Percentiles rank a stretch among this genome's conserved stretches.
These are phyloP conservation scores for Colletotrichum agaves DNA, from an alignment of 2,329 filamentous ascomycete species.

Conservation along the genomic window DNA sequence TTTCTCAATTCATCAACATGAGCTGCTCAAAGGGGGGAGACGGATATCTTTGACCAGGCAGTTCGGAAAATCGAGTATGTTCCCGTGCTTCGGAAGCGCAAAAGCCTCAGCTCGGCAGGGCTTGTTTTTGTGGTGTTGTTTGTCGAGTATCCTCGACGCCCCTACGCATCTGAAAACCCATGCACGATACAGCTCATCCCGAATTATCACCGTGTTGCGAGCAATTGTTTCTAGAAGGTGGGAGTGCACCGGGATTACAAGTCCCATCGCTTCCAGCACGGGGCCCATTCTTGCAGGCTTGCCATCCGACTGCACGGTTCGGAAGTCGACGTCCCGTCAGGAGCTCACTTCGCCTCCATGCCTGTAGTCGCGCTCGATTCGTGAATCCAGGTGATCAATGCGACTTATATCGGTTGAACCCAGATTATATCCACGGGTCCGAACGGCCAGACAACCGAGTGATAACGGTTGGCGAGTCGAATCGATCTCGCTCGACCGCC, in stretches of 20 bases:
- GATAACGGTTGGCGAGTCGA: constrained; percentile 10
- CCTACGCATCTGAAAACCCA: constrained; percentile 1
- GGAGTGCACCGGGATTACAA: constrained; percentile 4
- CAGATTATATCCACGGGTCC: constrained; percentile 1
- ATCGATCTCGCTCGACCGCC: constrained; percentile 20
- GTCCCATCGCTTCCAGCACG: not conserved
- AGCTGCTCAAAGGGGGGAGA: no score
- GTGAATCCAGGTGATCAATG: not conserved
- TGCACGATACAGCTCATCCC: not conserved
- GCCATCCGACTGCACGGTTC: not conserved
- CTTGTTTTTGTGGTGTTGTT: not conserved
- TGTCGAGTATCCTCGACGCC: not conserved
- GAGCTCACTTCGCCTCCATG: not conserved
- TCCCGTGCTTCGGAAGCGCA: no score
- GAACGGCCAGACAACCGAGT: not conserved
- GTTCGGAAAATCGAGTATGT: no score
- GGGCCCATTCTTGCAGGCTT: not conserved
- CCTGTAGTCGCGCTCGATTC: not conserved
- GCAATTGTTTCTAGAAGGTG: constrained; percentile 18
- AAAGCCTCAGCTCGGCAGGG: no score
- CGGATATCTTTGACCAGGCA: not conserved
- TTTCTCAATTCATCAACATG: no score
- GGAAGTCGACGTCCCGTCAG: constrained; percentile 6
- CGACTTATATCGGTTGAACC: not conserved
- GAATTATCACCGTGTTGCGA: not conserved